These are phyloP conservation scores for Astragalus membranaceus DNA, from an alignment of 306 rosid species.

Conservation along the genomic window DNA sequence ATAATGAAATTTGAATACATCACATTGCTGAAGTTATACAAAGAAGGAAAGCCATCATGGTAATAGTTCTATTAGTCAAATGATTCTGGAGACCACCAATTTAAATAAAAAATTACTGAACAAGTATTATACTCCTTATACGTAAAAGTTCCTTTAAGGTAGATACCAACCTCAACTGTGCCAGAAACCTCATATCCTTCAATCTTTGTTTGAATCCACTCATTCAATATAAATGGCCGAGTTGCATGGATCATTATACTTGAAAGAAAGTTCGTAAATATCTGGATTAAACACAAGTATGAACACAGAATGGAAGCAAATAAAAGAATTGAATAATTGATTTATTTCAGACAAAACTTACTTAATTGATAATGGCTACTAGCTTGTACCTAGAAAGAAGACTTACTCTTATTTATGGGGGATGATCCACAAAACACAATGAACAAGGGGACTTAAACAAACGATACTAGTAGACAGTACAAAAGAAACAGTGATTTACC, in stretches of 20 bases:
- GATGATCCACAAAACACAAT: slow-evolving; percentile 6
- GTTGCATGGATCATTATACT: slow-evolving; percentile 96
- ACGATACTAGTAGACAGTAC: neutral
- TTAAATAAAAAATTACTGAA: neutral
- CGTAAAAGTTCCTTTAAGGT: neutral
- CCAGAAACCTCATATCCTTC: slow-evolving; percentile 99
- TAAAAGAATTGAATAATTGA: neutral
- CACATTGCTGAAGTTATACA: neutral
- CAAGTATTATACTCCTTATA: neutral
- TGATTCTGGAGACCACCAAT: slow-evolving; percentile 1
- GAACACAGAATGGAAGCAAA: slow-evolving; percentile 24
- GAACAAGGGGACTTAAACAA: neutral
- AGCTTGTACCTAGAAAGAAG: neutral
- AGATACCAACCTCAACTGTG: slow-evolving; percentile 82
- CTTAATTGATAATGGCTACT: slow-evolving; percentile 5
- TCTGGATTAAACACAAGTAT: slow-evolving; percentile 50
- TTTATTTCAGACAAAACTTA: neutral
- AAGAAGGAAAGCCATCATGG: slow-evolving; percentile 7
- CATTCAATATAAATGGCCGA: slow-evolving; percentile 78
- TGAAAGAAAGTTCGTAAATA: slow-evolving; percentile 94
- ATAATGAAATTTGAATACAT: neutral
- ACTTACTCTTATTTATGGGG: neutral
- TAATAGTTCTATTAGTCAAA: slow-evolving; percentile 1
- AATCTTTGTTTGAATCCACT: slow-evolving; percentile 97
- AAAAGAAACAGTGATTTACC: slow-evolving; percentile 45